Evolutionary conservation across 805 yeast species (phyloP).

Genomic region (Isabelozyma rhagii): DNA sequence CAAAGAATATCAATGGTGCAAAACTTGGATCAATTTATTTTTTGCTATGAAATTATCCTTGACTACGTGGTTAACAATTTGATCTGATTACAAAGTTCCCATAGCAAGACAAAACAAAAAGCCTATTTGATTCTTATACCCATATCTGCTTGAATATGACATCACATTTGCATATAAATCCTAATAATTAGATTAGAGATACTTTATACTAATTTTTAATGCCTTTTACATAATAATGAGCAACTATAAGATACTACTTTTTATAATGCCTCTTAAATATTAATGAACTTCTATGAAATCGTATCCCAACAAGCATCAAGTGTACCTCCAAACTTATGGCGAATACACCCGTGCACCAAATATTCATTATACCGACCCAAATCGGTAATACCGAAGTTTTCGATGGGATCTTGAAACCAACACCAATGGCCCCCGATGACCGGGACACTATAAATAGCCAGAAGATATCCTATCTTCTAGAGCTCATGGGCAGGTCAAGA

Average conservation of each 20-base stretch:
- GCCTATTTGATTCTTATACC: not conserved
- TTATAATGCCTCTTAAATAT: not conserved
- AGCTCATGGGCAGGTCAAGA: constrained; percentile 14
- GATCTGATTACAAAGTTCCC: not conserved
- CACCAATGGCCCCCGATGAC: not conserved
- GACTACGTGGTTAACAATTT: constrained; percentile 14
- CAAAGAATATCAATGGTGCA: constrained; percentile 86
- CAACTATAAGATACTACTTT: not conserved
- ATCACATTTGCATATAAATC: not conserved
- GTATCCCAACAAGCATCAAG: too few relatives aligned
- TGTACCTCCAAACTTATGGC: too few relatives aligned
- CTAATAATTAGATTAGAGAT: not conserved
- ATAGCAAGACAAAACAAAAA: not conserved
- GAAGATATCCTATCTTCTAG: constrained; percentile 10
- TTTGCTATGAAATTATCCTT: constrained; percentile 65
- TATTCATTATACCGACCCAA: not conserved
- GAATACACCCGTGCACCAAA: not conserved
- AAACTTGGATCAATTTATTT: constrained; percentile 67
- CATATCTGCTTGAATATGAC: not conserved
- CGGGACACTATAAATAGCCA: constrained; percentile 1
- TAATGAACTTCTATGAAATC: not conserved
- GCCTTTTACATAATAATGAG: not conserved
- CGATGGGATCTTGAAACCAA: not conserved
- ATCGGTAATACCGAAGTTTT: not conserved
- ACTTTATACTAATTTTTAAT: too few relatives aligned